Conservation (phyloP, 2,329 filamentous ascomycete genomes). For the Aspergillus pseudonomiae region DNA sequence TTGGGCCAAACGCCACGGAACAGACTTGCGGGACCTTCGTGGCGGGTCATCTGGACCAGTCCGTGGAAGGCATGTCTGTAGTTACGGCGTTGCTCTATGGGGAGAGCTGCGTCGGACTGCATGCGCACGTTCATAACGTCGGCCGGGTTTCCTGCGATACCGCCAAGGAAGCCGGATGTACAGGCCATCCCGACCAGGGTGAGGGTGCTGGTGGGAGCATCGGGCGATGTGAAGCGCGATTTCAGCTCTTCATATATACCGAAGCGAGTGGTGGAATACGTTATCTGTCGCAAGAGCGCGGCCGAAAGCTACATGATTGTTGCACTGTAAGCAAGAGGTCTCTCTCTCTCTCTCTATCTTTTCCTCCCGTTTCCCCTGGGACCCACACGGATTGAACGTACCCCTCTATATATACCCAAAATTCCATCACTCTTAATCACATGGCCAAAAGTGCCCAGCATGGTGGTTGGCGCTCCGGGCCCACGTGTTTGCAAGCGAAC, state of each 20-base stretch:
- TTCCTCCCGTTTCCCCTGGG: constrained; percentile 7
- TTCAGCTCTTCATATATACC: constrained; percentile 96
- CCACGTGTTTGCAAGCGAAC: constrained; percentile 86
- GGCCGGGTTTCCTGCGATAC: constrained; percentile 88
- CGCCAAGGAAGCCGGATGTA: constrained; percentile 82
- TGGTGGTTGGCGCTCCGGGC: constrained; percentile 73
- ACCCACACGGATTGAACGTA: constrained; percentile 42
- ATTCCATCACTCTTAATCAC: constrained; percentile 75
- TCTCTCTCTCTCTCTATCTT: neutral
- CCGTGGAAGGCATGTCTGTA: constrained; percentile 90
- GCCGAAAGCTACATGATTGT: constrained; percentile 68
- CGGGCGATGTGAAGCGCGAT: constrained; percentile 60
- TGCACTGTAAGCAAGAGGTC: constrained; percentile 1
- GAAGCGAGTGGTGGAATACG: constrained; percentile 95
- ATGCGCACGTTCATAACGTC: constrained; percentile 98
- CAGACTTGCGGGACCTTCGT: constrained; percentile 75
- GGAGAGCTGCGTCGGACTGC: constrained; percentile 87
- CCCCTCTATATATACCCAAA: constrained; percentile 82
- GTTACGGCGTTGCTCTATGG: constrained; percentile 73
- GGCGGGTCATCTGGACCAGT: constrained; percentile 79
- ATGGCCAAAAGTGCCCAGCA: constrained; percentile 83
- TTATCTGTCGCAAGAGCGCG: constrained; percentile 88
- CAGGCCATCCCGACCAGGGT: constrained; percentile 82
- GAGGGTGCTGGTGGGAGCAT: constrained; percentile 65
- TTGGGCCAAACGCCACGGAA: constrained; percentile 77